Evolutionary conservation across 192 early-diverging fungal species (phyloP).

Genomic region (Podila horticola): DNA sequence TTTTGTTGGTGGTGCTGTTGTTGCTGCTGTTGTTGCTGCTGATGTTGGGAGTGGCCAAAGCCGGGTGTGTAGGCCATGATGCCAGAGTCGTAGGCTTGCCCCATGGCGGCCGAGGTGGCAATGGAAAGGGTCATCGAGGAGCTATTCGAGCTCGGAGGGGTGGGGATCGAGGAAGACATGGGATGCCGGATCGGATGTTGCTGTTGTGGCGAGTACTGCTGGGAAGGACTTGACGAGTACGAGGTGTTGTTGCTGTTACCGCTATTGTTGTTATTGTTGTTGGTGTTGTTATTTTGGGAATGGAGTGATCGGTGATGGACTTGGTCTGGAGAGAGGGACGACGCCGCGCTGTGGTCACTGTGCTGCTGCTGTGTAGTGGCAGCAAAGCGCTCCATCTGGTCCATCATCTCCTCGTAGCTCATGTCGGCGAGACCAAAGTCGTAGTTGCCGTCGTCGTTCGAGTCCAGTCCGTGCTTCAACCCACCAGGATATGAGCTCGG

Average conservation of each 20-base stretch:
- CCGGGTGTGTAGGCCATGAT: neutral
- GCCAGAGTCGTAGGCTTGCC: neutral
- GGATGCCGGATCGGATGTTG: constrained; percentile 2
- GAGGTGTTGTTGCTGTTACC: constrained; percentile 11
- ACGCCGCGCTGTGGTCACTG: constrained; percentile 21
- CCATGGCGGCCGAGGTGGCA: constrained; percentile 2
- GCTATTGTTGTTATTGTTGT: constrained; percentile 7
- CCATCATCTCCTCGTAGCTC: constrained; percentile 40
- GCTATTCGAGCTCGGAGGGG: neutral
- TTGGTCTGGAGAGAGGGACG: constrained; percentile 43
- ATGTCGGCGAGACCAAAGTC: constrained; percentile 19
- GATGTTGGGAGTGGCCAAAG: neutral
- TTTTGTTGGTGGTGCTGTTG: neutral
- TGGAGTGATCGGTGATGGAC: constrained; percentile 6
- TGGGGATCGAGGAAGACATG: neutral
- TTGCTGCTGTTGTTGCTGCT: neutral
- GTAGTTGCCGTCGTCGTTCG: neutral
- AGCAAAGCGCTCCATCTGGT: constrained; percentile 13
- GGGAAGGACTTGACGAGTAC: neutral
- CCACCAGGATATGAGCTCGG: neutral
- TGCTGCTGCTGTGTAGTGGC: neutral
- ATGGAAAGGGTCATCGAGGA: constrained; percentile 1
- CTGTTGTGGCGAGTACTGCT: neutral
- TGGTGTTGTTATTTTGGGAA: constrained; percentile 7
- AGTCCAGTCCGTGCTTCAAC: constrained; percentile 20